Evolutionary conservation across 306 rosid genomes (phyloP).

Genomic region (Cucumis sativus): DNA sequence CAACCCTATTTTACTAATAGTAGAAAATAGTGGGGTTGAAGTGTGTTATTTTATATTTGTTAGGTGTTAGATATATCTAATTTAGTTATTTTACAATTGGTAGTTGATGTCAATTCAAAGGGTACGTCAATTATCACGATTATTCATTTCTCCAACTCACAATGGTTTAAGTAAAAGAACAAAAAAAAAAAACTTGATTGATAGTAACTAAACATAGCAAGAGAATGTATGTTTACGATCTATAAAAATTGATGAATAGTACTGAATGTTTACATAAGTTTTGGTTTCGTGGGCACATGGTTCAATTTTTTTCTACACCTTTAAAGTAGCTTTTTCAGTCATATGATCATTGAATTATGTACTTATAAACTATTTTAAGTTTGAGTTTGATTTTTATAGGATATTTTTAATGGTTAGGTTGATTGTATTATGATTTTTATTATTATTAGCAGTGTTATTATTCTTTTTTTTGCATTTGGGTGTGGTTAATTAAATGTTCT

Average conservation of each 20-base stretch:
- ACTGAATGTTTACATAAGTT: neutral
- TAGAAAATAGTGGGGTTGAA: neutral
- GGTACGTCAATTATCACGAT: no score
- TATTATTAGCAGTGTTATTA: no score
- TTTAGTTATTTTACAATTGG: neutral
- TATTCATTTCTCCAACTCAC: no score
- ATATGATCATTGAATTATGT: no score
- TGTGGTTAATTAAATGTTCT: neutral
- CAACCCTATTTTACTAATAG: neutral
- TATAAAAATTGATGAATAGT: neutral
- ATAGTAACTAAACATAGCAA: neutral
- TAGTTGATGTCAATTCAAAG: no score
- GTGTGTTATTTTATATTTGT: neutral
- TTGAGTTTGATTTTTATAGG: no score
- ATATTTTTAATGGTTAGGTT: no score
- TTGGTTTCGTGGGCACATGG: neutral
- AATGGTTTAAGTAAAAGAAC: no score
- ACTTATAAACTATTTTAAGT: no score
- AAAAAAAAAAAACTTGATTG: neutral
- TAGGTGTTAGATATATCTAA: neutral
- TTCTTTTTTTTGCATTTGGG: neutral
- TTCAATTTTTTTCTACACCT: no score
- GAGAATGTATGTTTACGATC: neutral
- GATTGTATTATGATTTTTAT: no score
- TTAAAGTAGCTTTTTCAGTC: no score